phyloP scores from a whole-genome alignment of 306 rosid genomes.

The Dalbergia cultrata region DNA sequence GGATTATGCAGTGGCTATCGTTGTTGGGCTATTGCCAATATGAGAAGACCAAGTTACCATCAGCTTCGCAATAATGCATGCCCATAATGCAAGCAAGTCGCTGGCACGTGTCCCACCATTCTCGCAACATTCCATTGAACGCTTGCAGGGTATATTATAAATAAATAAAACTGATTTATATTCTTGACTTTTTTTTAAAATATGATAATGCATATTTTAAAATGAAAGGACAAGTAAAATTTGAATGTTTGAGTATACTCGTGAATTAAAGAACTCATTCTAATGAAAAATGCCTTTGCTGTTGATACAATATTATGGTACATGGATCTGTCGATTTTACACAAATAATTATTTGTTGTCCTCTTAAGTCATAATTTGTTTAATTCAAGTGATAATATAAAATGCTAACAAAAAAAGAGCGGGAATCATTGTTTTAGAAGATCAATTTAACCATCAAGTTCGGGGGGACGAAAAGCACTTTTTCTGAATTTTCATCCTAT shows the following conservation, averaged over 20 bases:
- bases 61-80: constrained; percentile 33
- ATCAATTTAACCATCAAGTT: not conserved
- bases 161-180: not conserved
- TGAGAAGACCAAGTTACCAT: not conserved
- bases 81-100: constrained; percentile 3
- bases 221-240: too few species aligned
- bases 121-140: not conserved
- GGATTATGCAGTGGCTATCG: not conserved
- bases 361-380: not conserved
- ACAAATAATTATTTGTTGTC: not conserved
- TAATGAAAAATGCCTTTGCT: not conserved
- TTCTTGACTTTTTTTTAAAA: not conserved
- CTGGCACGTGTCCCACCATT: not conserved
- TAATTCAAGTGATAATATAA: not conserved
- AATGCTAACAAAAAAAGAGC: not conserved
- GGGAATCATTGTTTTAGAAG: not conserved
- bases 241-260: too few species aligned
- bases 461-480: not conserved
- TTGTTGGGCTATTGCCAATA: not conserved
- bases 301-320: not conserved
- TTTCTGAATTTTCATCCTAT: not conserved
- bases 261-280: too few species aligned
- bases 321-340: not conserved
- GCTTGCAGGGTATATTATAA: not conserved
- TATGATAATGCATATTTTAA: not conserved